A percentile compares a stretch with the other conserved stretches of the same genome.
phyloP scores from a whole-genome alignment of 768 basidiomycete species.

The Pleurotus giganteus region DNA sequence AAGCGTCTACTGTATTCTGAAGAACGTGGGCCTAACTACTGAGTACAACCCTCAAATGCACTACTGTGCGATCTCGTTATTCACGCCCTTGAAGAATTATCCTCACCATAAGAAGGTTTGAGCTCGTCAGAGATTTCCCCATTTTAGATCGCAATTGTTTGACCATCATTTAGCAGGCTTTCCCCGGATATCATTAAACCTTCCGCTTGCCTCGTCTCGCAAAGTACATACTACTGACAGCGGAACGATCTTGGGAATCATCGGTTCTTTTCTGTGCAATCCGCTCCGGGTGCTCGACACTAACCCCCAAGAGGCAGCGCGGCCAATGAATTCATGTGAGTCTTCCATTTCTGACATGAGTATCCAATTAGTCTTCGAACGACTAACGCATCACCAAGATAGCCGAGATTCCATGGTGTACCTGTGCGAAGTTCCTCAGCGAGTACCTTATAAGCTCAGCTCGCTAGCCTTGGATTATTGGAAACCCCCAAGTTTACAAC shows the following conservation, averaged over 20 bases:
- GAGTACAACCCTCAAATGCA: neutral
- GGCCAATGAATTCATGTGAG: constrained; percentile 1
- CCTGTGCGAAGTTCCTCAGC: neutral
- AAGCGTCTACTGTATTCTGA: neutral
- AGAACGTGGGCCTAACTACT: neutral
- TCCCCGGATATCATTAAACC: constrained; percentile 1
- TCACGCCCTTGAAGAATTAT: neutral
- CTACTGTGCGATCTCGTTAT: constrained; percentile 7
- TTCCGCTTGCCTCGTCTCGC: neutral
- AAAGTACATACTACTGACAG: neutral
- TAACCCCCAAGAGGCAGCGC: neutral
- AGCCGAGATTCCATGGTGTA: neutral
- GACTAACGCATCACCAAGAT: constrained; percentile 4
- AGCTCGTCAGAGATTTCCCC: neutral
- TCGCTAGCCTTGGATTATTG: neutral
- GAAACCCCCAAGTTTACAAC: neutral
- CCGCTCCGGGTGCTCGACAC: neutral
- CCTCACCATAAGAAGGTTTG: constrained; percentile 5
- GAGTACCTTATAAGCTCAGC: neutral
- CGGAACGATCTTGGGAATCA: neutral
- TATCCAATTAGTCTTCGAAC: neutral
- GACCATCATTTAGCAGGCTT: neutral
- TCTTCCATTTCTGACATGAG: neutral
- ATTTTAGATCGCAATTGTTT: neutral
- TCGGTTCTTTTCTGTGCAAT: neutral